Conservation (phyloP, 495 filamentous ascomycete genomes). For the Penicillium cataractarum region DNA sequence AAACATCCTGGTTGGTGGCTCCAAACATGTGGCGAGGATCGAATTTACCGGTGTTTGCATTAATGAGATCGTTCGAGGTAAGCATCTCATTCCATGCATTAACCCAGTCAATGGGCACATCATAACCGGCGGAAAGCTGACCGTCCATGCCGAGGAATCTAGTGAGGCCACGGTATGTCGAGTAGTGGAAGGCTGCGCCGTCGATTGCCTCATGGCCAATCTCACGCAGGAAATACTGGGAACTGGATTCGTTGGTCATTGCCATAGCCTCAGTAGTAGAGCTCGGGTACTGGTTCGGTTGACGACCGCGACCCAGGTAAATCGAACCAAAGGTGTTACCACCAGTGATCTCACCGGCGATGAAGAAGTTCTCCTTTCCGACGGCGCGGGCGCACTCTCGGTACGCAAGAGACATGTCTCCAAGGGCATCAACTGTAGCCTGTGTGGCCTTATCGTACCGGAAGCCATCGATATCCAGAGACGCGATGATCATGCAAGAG, state of each 20-base stretch:
- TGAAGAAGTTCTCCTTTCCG: conserved; percentile 66
- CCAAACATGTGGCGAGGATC: conserved; percentile 75
- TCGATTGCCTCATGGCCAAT: conserved; percentile 62
- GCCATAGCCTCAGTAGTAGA: conserved; percentile 46
- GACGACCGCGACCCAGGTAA: conserved; percentile 66
- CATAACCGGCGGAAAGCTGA: conserved; percentile 59
- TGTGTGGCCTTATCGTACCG: conserved; percentile 71
- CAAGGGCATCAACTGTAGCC: conserved; percentile 65
- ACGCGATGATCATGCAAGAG: conserved; percentile 65
- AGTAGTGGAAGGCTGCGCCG: conserved; percentile 70
- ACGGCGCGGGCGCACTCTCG: conserved; percentile 58
- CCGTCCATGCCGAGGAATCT: conserved; percentile 69
- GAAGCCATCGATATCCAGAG: conserved; percentile 68
- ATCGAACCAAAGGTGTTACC: conserved; percentile 67
- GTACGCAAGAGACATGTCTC: conserved; percentile 54
- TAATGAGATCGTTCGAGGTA: conserved; percentile 64
- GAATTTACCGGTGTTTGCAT: conserved; percentile 65
- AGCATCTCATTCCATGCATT: conserved; percentile 62
- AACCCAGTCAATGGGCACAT: conserved; percentile 61
- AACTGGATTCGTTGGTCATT: conserved; percentile 48
- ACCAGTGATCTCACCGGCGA: conserved; percentile 67
- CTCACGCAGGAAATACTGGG: conserved; percentile 61
- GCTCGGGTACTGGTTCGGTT: conserved; percentile 51
- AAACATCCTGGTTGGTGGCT: conserved; percentile 72
- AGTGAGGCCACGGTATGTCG: conserved; percentile 66